Percentiles rank a stretch among this genome's conserved stretches.
phyloP scores from a whole-genome alignment of 805 yeast species.

The Saccharomycopsis oosterbeekiorum region DNA sequence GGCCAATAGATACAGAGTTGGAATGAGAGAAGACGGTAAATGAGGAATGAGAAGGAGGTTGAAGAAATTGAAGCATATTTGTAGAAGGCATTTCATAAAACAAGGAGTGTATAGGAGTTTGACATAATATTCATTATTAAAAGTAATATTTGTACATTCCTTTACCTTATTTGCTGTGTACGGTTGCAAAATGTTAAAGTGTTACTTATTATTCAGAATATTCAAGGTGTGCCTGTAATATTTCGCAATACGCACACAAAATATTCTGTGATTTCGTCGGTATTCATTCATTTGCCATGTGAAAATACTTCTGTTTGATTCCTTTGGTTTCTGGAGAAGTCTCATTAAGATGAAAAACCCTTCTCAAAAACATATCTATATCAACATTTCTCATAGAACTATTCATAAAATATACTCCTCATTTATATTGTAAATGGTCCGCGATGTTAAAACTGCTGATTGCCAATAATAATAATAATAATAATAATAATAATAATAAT shows the following conservation, averaged over 20 bases:
- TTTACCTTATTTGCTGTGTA: background rate
- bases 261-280: background rate
- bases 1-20: constrained; percentile 47
- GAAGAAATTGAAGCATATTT: background rate
- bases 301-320: background rate
- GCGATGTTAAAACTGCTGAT: background rate
- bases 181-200: background rate
- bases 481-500: background rate
- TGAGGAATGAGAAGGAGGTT: background rate
- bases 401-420: too few relatives aligned
- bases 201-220: too few relatives aligned
- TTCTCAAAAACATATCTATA: background rate
- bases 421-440: background rate
- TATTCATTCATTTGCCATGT: background rate
- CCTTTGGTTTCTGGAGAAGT: background rate
- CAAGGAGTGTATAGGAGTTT: background rate
- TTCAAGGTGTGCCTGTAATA: too few relatives aligned
- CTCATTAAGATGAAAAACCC: too few relatives aligned
- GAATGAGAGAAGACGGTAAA: background rate
- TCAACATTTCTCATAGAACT: background rate
- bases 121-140: background rate
- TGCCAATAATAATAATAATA: background rate
- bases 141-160: too few relatives aligned
- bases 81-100: background rate
- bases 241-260: background rate